Evolutionary conservation across 2,329 filamentous ascomycete species (phyloP), one percentile per base, ranked within the genome.

Genomic region (Aspergillus fijiensis): DNA sequence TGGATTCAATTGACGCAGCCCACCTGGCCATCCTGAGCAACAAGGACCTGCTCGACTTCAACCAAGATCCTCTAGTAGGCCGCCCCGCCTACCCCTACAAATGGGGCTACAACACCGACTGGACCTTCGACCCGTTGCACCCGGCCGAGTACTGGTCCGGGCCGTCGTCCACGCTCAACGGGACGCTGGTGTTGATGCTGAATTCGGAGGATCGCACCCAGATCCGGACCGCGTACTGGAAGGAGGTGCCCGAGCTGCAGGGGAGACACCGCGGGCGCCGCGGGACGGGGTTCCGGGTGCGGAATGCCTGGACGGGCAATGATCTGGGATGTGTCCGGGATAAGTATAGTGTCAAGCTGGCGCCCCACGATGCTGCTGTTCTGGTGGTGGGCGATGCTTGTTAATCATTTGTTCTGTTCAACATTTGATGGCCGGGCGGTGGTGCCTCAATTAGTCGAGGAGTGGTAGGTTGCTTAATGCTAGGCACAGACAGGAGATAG

Each of bases 51-150:
- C 61, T 78, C 4, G 63, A 68, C 7, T 77, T 83, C 69, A 80
- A 81, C 65, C 82, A 84, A 65, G 81, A 84, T 58, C 68, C 74
- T 0, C 63, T 73, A 2, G 64, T 76, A 19, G 81, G 80, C 1
- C 69, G 65, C 2, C 73, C 81, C 2, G 80, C 80, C 0, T 72
- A 69, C 64, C 82, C 81, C 0, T 74, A 77, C 49, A 72, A 77
- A 65, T 72, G 71, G 69, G 73, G 73, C 12, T 74, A 73, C 39
- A 75, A 73, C 39, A 55, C 66, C 2, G 71, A 76, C 62, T 70
- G 69, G 63, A 75, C 74, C 2, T 76, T 72, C 42, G 70, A 75
- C 51, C 62, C 70, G 0, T 60, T 42, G 1, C 71, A 75, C 47
- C 72, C 74, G 2, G 73, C 74, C 1, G 74, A 76, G 53, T 75